Evolutionary conservation across 1,284 basidiomycete species (phyloP), one percentile per base, ranked within the genome.

Genomic region (Tremellales sp.): DNA sequence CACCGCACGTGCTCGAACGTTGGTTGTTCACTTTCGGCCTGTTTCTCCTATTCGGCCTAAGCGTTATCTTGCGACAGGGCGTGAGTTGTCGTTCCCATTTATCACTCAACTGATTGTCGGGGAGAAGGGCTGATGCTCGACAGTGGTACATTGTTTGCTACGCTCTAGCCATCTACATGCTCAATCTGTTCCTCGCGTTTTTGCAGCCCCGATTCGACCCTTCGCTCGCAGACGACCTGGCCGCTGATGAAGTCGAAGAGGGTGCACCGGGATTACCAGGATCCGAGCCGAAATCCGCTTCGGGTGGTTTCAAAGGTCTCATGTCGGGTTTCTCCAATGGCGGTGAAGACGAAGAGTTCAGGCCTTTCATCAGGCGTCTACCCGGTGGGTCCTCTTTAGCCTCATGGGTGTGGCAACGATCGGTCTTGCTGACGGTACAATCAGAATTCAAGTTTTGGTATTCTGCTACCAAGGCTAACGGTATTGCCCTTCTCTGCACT

Each of bases 161-260:
- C 68, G 89, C 86, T 25, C 83, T 87, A 57, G 89, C 87, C 35
- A 96, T 96, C 65, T 96, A 94, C 76, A 83, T 96, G 57, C 80
- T 94, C 54, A 94, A 94, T 76, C 81, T 77, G 48, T 78, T 76
- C 68, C 70, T 77, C 42, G 74, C 76, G 2, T 75, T 75, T 64
- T 60, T 75, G 26, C 74, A 75, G 76, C 73, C 75, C 2, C 68
- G 72, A 71, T 98, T 98, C 73, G 96, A 99, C 75, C 94, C 96
- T 0, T 92, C 90, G 1, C 78, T 97, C 33, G 87, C 94, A 60
- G 87, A 87, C 40, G 96, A 99, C 73, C 78, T 97, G 3, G 81
- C 89, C 48, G 93, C 90, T 5, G 89, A 94, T 66, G 92, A 97
- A 65, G 87, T 97, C 17, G 94, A 97, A 68, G 93, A 91, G 65